These are phyloP conservation scores for Hondaea fermentalgiana DNA, from an alignment of 108 stramenopile species.

Conservation along the genomic window DNA sequence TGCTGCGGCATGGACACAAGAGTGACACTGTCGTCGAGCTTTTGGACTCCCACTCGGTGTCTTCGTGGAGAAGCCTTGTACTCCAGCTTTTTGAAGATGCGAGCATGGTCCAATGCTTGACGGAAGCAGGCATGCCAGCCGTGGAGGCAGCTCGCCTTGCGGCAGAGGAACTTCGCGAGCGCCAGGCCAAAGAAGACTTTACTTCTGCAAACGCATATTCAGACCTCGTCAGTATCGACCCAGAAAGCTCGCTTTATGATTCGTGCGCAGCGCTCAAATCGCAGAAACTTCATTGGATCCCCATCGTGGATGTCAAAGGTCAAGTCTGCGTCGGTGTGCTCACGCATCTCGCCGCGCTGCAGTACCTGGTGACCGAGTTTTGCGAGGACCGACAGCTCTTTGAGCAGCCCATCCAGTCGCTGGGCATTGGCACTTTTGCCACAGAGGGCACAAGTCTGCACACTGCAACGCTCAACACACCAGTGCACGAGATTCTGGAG, in stretches of 20 bases:
- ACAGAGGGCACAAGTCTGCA: constrained; percentile 46
- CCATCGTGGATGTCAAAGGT: constrained; percentile 70
- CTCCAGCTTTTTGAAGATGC: not conserved
- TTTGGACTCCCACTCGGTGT: constrained; percentile 66
- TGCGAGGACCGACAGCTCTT: constrained; percentile 85
- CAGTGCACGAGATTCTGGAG: constrained; percentile 67
- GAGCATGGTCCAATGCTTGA: not conserved
- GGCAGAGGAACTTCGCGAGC: not conserved
- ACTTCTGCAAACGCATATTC: not conserved
- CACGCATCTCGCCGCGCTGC: constrained; percentile 74
- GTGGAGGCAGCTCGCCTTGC: constrained; percentile 2
- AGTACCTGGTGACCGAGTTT: constrained; percentile 82
- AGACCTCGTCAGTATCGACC: not conserved
- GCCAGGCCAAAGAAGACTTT: not conserved
- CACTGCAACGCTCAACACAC: constrained; percentile 60
- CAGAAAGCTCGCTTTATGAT: constrained; percentile 32
- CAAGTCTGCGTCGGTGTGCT: constrained; percentile 57
- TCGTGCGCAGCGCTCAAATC: constrained; percentile 59
- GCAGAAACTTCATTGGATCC: constrained; percentile 63
- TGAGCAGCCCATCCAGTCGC: constrained; percentile 79
- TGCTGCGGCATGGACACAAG: constrained; percentile 66
- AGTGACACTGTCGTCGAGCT: constrained; percentile 48
- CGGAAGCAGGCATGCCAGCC: not conserved
- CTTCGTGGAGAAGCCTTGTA: constrained; percentile 15
- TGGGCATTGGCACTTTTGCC: constrained; percentile 79